Evolutionary conservation across 805 yeast species (phyloP), one percentile per base, ranked within the genome.

Genomic region (Candida endomychidarum): DNA sequence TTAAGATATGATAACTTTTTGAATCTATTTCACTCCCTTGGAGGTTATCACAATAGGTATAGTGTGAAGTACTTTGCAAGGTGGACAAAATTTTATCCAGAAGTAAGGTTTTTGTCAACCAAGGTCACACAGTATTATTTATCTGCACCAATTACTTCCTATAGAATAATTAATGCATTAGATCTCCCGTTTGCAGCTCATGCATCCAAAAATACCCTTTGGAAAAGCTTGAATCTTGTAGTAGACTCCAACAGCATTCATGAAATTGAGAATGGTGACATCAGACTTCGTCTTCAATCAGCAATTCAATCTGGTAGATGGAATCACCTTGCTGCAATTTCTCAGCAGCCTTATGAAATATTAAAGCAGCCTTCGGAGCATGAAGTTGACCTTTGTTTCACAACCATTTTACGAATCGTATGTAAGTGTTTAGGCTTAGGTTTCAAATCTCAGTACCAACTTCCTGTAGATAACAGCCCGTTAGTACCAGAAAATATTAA

Each of bases 121-220:
- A 24, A 5, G 26, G 26, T 24, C 6, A 24, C 26, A 7, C 26
- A 24, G 10, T 24, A 7, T 24, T 24, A 24, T 24, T 24, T 24
- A n/a, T 24, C 26, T 7, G 6, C 10, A 5, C 26, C 26, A 10
- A 24, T 24, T 24, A 24, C 26, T 24, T 24, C 5, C 10, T 24
- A 24, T n/a, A 24, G 26, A 24, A 24, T 24, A 24, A 24, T 24
- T n/a, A n/a, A 24, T 24, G n/a, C 26, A 24, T 24, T 24, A n/a
- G 10, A 24, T 7, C 26, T 24, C 5, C 6, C 6, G 8, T 24
- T 24, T 10, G 5, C 26, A 8, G 26, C 26, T n/a, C 11, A 10
- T 10, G 26, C 12, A 10, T 4, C 6, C 26, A 4, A 10, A 24
- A 24, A 8, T 24, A 24, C 26, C 6, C 10, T 24, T n/a, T 7